Conservation (phyloP, 2,329 filamentous ascomycete genomes). For the Cercospora zeina region DNA sequence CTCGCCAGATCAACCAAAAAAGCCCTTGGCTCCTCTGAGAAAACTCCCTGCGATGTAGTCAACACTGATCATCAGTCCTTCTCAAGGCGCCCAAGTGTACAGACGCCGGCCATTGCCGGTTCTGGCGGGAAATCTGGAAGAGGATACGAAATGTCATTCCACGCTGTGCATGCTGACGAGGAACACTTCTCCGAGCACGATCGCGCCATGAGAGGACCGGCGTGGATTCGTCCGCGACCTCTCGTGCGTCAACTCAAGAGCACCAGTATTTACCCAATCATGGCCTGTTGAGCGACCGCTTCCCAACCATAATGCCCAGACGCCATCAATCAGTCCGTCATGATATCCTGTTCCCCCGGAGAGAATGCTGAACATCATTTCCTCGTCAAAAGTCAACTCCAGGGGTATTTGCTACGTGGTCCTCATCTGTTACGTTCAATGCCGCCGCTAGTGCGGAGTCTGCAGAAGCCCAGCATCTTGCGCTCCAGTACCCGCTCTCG, state of each 20-base stretch:
- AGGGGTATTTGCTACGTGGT: neutral
- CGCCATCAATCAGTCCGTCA: neutral
- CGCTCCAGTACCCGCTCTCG: neutral
- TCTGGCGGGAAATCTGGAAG: neutral
- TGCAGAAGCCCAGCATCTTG: neutral
- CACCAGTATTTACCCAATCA: neutral
- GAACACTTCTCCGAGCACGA: neutral
- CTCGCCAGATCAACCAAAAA: neutral
- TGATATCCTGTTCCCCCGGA: neutral
- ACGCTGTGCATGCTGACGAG: neutral
- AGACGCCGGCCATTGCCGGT: neutral
- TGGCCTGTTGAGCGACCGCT: neutral
- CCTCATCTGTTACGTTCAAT: neutral
- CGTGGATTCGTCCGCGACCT: neutral
- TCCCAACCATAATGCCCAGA: neutral
- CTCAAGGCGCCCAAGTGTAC: neutral
- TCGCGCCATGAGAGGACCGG: neutral
- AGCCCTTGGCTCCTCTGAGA: neutral
- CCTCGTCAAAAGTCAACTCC: neutral
- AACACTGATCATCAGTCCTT: neutral
- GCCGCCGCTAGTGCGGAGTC: constrained; percentile 3
- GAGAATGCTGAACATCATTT: neutral
- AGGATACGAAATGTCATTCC: neutral
- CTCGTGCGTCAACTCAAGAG: neutral
- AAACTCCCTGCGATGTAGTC: neutral